Evolutionary conservation across 352 stramenopile genomes (phyloP).

Genomic region (Elongisporangium prolatum): DNA sequence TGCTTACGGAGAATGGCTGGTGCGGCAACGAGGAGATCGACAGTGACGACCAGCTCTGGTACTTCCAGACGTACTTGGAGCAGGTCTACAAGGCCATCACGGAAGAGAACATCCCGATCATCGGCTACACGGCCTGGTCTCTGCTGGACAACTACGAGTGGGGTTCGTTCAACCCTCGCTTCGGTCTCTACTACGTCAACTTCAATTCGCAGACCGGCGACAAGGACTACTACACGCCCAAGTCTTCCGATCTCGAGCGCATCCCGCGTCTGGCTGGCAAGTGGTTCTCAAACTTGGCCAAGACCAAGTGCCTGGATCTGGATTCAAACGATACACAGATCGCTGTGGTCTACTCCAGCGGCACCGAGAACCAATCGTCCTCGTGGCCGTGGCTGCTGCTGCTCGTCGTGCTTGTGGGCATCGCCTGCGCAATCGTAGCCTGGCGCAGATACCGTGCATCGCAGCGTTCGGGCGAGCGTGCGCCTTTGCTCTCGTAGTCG

Average conservation of each 20-base stretch:
- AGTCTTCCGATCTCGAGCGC: constrained; percentile 24
- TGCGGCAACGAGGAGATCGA: constrained; percentile 45
- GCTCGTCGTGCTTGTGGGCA: no score
- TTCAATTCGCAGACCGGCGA: constrained; percentile 33
- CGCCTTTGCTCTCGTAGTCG: no score
- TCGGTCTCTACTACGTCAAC: constrained; percentile 48
- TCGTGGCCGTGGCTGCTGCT: no score
- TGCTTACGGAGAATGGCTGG: constrained; percentile 52
- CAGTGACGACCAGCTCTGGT: constrained; percentile 45
- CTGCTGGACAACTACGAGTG: constrained; percentile 97
- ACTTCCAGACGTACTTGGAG: constrained; percentile 38
- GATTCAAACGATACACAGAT: constrained; percentile 5
- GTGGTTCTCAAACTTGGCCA: constrained; percentile 25
- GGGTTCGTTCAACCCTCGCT: constrained; percentile 62
- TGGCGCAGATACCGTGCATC: no score
- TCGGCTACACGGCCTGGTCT: constrained; percentile 90
- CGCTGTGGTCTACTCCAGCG: no score
- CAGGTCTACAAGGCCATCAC: constrained; percentile 44
- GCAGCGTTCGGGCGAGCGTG: no score
- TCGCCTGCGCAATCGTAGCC: no score
- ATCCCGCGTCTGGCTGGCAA: constrained; percentile 36
- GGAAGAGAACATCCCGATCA: constrained; percentile 44
- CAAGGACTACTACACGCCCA: constrained; percentile 12
- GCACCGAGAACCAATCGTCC: no score
- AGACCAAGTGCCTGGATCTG: constrained; percentile 13